These are phyloP conservation scores for Exophiala calicioides DNA, from an alignment of 2,329 filamentous ascomycete species.

Conservation along the genomic window DNA sequence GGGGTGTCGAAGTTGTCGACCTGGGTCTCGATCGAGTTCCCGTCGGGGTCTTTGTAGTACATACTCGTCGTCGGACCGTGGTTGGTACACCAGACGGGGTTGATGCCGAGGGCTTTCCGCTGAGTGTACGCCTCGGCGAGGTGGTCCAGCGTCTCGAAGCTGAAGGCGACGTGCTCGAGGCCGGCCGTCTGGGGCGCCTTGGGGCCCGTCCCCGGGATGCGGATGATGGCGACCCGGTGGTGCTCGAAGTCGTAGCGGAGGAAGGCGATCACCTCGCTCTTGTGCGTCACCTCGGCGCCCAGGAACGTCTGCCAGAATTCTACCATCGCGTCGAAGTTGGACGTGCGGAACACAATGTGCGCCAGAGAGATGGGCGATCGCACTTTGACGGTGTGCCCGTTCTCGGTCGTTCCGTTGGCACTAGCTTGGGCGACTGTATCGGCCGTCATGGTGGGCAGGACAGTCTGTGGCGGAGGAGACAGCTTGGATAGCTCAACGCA, in stretches of 20 bases:
- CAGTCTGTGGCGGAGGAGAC: too few relatives aligned
- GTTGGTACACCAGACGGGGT: slow-evolving; percentile 49
- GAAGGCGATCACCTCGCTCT: slow-evolving; percentile 5
- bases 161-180: slow-evolving; percentile 48
- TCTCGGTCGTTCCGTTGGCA: too few relatives aligned
- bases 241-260: slow-evolving; percentile 10
- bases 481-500: too few relatives aligned
- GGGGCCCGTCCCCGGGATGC: slow-evolving; percentile 32
- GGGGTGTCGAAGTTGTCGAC: slow-evolving; percentile 40
- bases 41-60: slow-evolving; percentile 54
- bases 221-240: slow-evolving; percentile 43
- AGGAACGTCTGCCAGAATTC: slow-evolving; percentile 11
- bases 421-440: too few relatives aligned
- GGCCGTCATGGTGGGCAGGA: too few relatives aligned
- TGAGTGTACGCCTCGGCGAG: slow-evolving; percentile 42
- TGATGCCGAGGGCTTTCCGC: slow-evolving; percentile 7
- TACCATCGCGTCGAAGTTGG: slow-evolving; percentile 5
- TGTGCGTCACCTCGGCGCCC: slow-evolving; percentile 3
- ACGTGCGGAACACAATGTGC: too few relatives aligned
- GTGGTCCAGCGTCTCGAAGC: slow-evolving; percentile 39
- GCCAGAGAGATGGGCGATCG: too few relatives aligned
- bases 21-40: slow-evolving; percentile 38
- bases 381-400: too few relatives aligned
- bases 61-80: slow-evolving; percentile 51
- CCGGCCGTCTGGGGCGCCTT: slow-evolving; percentile 34